These are phyloP conservation scores for Euryodendron excelsum DNA, from an alignment of 148 eudicot genomes.

Conservation along the genomic window DNA sequence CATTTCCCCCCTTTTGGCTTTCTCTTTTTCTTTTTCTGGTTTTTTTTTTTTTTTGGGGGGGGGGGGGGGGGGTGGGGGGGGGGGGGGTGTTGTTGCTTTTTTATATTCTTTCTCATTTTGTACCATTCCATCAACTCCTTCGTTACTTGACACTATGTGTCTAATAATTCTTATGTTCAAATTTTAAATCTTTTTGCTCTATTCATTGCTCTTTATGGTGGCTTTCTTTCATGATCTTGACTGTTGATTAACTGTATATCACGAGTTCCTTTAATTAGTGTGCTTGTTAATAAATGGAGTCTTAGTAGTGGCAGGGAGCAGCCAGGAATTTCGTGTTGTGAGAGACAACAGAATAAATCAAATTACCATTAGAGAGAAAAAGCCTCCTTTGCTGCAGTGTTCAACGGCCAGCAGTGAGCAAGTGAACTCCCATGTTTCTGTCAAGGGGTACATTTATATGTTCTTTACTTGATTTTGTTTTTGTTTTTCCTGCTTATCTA, in stretches of 20 bases:
- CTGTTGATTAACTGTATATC: background rate
- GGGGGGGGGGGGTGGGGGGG: background rate
- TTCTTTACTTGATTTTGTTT: background rate
- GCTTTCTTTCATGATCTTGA: background rate
- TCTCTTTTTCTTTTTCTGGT: no score
- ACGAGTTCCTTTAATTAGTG: background rate
- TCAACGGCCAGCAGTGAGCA: conserved; percentile 38
- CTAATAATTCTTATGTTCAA: background rate
- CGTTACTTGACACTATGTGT: background rate
- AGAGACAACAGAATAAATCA: conserved; percentile 79
- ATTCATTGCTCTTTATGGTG: background rate
- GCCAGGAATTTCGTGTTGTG: conserved; percentile 82
- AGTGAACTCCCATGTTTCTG: conserved; percentile 27
- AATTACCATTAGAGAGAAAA: conserved; percentile 39
- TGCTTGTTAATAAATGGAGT: background rate
- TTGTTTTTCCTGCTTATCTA: background rate
- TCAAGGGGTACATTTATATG: conserved; percentile 48
- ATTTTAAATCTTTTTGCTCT: background rate
- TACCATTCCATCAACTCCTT: background rate
- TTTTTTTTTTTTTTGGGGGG: no score
- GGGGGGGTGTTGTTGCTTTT: background rate
- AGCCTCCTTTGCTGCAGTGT: conserved; percentile 34
- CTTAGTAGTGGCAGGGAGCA: conserved; percentile 42
- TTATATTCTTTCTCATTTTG: background rate
- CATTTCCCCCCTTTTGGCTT: background rate